These are phyloP conservation scores for Delonix regia DNA, from an alignment of 306 rosid genomes.

Conservation along the genomic window DNA sequence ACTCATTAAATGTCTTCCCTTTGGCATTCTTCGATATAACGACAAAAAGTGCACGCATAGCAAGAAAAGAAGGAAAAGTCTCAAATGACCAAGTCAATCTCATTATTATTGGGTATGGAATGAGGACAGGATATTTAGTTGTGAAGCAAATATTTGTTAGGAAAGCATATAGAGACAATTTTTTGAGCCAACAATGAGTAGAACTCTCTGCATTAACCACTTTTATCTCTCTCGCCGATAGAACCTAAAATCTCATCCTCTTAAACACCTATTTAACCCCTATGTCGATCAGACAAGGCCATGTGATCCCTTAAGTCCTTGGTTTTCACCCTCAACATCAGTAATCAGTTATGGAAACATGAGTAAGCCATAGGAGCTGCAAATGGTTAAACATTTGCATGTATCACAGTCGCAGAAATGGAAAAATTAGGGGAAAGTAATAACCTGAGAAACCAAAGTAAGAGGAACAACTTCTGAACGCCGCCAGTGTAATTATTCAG, in stretches of 20 bases:
- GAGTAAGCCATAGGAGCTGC: background rate
- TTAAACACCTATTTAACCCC: constrained; percentile 28
- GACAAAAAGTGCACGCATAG: background rate
- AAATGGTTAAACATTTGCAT: constrained; percentile 14
- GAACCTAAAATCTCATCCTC: constrained; percentile 30
- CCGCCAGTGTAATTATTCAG: constrained; percentile 87
- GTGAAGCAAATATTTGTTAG: constrained; percentile 30
- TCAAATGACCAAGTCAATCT: background rate
- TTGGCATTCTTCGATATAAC: background rate
- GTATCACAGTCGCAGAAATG: constrained; percentile 19
- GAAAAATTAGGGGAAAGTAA: constrained; percentile 10
- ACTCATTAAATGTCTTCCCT: background rate
- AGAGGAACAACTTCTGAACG: constrained; percentile 87
- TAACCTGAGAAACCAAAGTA: constrained; percentile 39
- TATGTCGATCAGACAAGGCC: constrained; percentile 65
- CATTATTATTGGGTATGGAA: background rate
- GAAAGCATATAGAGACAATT: background rate
- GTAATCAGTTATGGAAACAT: constrained; percentile 16
- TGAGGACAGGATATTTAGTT: background rate
- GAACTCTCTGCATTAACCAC: constrained; percentile 18
- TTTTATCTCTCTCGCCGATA: constrained; percentile 39
- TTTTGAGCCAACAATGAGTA: background rate
- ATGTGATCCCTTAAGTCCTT: constrained; percentile 66
- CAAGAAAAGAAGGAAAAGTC: background rate
- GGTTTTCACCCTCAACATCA: constrained; percentile 49